A percentile compares a stretch with the other conserved stretches of the same genome.
Evolutionary conservation across 306 rosid species (phyloP).

Genomic region (Pterocarpus santalinus): DNA sequence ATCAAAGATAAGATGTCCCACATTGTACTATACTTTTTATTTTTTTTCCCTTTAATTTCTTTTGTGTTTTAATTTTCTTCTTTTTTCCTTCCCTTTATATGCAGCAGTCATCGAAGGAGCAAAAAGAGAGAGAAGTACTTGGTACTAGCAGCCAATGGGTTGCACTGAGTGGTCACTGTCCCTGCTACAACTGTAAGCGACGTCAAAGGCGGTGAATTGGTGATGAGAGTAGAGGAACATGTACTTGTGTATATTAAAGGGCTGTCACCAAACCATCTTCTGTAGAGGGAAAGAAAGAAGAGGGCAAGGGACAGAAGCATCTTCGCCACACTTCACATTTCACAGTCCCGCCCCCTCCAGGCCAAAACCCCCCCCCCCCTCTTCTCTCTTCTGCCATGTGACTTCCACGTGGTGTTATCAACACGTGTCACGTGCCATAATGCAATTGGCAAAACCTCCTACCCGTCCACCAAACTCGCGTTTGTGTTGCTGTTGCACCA

Average conservation of each 20-base stretch:
- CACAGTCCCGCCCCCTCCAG: not conserved
- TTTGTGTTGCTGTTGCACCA: conserved; percentile 46
- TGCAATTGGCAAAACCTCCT: conserved; percentile 8
- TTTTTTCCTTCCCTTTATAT: conserved; percentile 16
- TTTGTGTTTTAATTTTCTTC: not conserved
- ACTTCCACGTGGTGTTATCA: conserved; percentile 50
- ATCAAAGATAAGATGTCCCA: conserved; percentile 54
- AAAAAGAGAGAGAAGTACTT: conserved; percentile 46
- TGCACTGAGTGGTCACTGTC: conserved; percentile 63
- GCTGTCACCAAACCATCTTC: conserved; percentile 48
- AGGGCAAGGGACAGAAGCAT: conserved; percentile 42
- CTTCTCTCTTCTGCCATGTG: conserved; percentile 45
- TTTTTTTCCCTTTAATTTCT: not conserved
- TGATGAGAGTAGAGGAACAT: conserved; percentile 45
- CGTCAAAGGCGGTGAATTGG: conserved; percentile 60
- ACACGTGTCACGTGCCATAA: conserved; percentile 46
- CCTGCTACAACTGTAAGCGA: conserved; percentile 55
- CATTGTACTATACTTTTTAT: conserved; percentile 47
- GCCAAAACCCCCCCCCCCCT: no score
- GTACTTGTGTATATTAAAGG: conserved; percentile 41
- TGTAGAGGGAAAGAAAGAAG: conserved; percentile 25
- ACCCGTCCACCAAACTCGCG: conserved; percentile 43
- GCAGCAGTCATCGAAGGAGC: conserved; percentile 51
- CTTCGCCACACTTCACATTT: not conserved
- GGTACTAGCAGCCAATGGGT: conserved; percentile 67